phyloP scores from a whole-genome alignment of 495 filamentous ascomycete species.

The Aspergillus sclerotiicarbonarius region DNA sequence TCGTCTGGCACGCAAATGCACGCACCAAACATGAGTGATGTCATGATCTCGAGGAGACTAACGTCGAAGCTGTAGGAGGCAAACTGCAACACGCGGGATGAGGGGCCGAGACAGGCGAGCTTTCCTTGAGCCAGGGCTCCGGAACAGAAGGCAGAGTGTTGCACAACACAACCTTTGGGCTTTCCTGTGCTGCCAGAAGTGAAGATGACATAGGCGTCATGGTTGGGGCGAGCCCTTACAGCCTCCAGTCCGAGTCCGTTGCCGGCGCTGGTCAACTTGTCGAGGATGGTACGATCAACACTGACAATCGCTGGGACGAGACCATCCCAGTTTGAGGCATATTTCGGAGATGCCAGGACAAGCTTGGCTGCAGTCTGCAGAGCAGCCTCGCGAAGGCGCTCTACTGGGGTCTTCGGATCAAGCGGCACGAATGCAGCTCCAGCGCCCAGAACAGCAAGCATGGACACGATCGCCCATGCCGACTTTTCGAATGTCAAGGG shows the following conservation, averaged over 20 bases:
- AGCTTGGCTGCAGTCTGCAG: conserved; percentile 18
- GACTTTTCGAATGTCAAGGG: conserved; percentile 48
- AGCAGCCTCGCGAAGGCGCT: conserved; percentile 46
- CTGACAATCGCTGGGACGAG: conserved; percentile 1
- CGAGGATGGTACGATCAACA: neutral
- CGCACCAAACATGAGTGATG: conserved; percentile 13
- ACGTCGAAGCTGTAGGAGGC: conserved; percentile 19
- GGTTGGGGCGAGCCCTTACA: neutral
- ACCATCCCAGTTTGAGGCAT: neutral
- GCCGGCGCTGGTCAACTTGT: neutral
- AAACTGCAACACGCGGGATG: conserved; percentile 13
- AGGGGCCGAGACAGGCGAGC: neutral
- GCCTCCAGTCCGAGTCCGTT: neutral
- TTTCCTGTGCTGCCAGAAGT: conserved; percentile 33
- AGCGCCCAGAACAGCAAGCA: conserved; percentile 45
- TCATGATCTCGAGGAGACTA: conserved; percentile 15
- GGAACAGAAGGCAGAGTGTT: conserved; percentile 24
- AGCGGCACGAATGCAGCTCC: conserved; percentile 49
- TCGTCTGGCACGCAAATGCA: conserved; percentile 18
- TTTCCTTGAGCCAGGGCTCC: conserved; percentile 11
- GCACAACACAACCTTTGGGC: conserved; percentile 32
- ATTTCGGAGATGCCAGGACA: conserved; percentile 2
- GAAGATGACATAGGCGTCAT: conserved; percentile 29
- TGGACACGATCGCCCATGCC: conserved; percentile 36
- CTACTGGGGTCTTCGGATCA: conserved; percentile 44